Base-by-base conservation (phyloP, 2,329 filamentous ascomycete genomes). In the Exophiala bonariae region DNA sequence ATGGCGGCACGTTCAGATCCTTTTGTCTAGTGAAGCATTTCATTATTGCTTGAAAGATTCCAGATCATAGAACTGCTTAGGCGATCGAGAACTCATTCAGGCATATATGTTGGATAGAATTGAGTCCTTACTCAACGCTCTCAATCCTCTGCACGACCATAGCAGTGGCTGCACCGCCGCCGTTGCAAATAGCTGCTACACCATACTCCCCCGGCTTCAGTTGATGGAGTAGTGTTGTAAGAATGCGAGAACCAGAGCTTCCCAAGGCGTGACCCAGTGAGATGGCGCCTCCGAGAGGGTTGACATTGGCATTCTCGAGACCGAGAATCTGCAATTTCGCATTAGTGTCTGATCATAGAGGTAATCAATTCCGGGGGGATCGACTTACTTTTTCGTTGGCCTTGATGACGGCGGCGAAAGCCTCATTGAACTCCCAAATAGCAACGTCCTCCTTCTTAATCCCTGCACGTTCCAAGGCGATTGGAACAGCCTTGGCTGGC, bases 401-500 rank as follows among this genome's bases (percentile, higher is more conserved):
- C 66, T 93, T 90, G 68, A 96, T 93, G 22, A 96, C 91, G 3
- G 88, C 89, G 20, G 93, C 92, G 65, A 99, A 99, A 0, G 93
- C 93, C 73, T 99, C 93, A 68, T 99, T 99, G 70, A 99, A 96
- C 68, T 97, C 93, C 92, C 93, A 97, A 17, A 96, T 75, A 4
- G 92, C 85, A 36, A 99, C 89, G 67, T 97, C 87, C 37, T 95
- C 86, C 70, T 91, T 89, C 56, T 82, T 89, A 58, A 99, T 91
- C 9, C 92, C 91, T 1, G 93, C 93, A 47, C 91, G 81, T 69
- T 90, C 81, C 41, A 99, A 77, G 9, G 91, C 91, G 60, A 96
- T 82, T 3, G 92, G 90, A 0, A 97, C 92, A 4, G 92, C 92
- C 69, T 95, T 91, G 31, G 93, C 80, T 1, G 93, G 93, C 1